A percentile compares a stretch with the other conserved stretches of the same genome.
phyloP scores from a whole-genome alignment of 2,329 filamentous ascomycete genomes.

The Fusarium denticulatum region DNA sequence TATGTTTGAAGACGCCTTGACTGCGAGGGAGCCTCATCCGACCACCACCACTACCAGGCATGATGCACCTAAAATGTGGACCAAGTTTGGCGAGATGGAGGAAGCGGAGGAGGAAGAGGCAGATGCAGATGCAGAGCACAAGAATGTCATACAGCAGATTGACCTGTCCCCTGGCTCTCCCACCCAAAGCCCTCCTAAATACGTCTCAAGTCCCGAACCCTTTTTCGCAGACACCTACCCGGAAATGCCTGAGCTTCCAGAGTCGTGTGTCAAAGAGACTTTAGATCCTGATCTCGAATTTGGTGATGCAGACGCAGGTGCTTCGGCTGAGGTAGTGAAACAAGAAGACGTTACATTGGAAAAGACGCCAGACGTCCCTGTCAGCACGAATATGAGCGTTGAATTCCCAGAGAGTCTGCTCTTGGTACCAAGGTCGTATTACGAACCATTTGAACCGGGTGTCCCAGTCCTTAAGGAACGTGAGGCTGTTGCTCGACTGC shows the following conservation, averaged over 20 bases:
- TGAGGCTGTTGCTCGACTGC: constrained; percentile 21
- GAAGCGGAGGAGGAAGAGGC: constrained; percentile 12
- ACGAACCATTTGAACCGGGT: constrained; percentile 46
- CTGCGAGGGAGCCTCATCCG: not conserved
- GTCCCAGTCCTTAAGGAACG: constrained; percentile 39
- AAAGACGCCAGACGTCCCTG: not conserved
- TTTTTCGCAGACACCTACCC: constrained; percentile 12
- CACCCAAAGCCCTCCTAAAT: not conserved
- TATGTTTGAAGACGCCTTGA: constrained; percentile 13
- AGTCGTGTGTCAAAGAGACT: not conserved
- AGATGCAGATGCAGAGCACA: not conserved
- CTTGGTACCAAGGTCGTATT: constrained; percentile 44
- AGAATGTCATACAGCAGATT: constrained; percentile 6
- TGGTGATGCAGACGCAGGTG: not conserved
- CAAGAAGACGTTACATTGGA: not conserved
- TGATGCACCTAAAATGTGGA: constrained; percentile 21
- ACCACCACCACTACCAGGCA: not conserved
- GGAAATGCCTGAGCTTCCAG: constrained; percentile 1
- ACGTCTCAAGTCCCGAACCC: not conserved
- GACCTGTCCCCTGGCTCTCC: constrained; percentile 13
- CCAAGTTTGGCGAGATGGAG: constrained; percentile 28
- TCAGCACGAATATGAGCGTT: constrained; percentile 30
- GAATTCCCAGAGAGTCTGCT: constrained; percentile 44
- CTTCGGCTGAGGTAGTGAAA: constrained; percentile 1
- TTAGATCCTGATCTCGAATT: not conserved